Evolutionary conservation across 148 eudicot genomes (phyloP), one percentile per base, ranked within the genome.

Genomic region (Fagopyrum tataricum): DNA sequence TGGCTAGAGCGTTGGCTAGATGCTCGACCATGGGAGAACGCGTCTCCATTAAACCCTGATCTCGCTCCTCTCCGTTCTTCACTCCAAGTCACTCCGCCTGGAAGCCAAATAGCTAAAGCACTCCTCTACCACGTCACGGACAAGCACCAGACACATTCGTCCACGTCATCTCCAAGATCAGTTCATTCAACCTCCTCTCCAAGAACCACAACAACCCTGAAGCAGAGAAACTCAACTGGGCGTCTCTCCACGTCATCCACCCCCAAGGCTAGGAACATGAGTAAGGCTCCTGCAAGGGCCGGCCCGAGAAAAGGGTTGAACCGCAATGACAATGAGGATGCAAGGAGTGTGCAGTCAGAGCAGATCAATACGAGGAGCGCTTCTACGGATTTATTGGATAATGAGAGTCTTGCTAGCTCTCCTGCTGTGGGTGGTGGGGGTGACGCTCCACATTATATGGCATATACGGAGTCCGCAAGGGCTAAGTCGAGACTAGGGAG

Each of bases 1-100:
- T 70, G 72, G 72, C 52, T 70, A 44, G 72, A 70, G 52, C 51
- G 72, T 6, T 70, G 72, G 72, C 48, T 70, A 5, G 72, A 23
- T 7, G 72, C 51, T 0, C 18, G 48, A 1, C 72, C 72, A 0
- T 70, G 72, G 72, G 72, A 70, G 52, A 70, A n/a, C 37, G 26
- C 72, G 2, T 4, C 72, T 15, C 51, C 72, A 8, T 0, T 5
- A n/a, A 70, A 70, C 39, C 72, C 72, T 0, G 72, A 43, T 9
- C 52, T 42, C 5, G 72, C 72, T 18, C 51, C 72, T 3, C 72
- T 70, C 51, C 48, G 52, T 0, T 43, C 72, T 8, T 43, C 51
- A 13, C 31, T 44, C 21, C 6, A 4, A 6, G 39, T 31, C 37
- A 23, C 51, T 11, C 31, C 51, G 8, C 20, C 51, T 17, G 72